These are phyloP conservation scores for Geotrichum klebahnii DNA, from an alignment of 1,139 yeast species.

Conservation along the genomic window DNA sequence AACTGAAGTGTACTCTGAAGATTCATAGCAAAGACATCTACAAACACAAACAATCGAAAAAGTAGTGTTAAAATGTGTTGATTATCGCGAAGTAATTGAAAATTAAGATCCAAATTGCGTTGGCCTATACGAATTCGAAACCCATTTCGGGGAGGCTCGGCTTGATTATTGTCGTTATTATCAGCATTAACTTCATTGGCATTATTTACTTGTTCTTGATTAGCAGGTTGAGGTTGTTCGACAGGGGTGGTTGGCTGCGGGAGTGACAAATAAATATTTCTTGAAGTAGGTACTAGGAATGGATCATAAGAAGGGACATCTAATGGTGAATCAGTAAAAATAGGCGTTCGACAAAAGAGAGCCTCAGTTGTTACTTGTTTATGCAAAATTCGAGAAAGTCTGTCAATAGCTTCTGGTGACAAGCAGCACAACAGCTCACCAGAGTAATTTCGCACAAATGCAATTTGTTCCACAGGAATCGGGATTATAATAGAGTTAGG, in stretches of 20 bases:
- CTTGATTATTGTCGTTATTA: neutral
- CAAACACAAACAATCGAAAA: slow-evolving; percentile 9
- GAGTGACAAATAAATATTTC: slow-evolving; percentile 4
- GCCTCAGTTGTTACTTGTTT: slow-evolving; percentile 15
- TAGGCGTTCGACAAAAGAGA: slow-evolving; percentile 13
- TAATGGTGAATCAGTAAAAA: slow-evolving; percentile 2
- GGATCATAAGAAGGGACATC: slow-evolving; percentile 1
- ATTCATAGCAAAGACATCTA: slow-evolving; percentile 15
- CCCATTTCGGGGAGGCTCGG: slow-evolving; percentile 6
- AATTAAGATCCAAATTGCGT: slow-evolving; percentile 5
- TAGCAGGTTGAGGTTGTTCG: slow-evolving; percentile 4
- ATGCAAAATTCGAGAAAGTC: slow-evolving; percentile 5
- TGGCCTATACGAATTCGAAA: slow-evolving; percentile 12
- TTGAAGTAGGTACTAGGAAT: neutral
- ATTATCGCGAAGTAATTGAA: slow-evolving; percentile 1
- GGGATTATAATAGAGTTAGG: slow-evolving; percentile 13
- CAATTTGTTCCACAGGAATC: slow-evolving; percentile 14
- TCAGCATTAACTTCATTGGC: neutral
- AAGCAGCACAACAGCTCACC: slow-evolving; percentile 19
- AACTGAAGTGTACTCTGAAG: slow-evolving; percentile 7
- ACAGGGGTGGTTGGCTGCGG: slow-evolving; percentile 1
- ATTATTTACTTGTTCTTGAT: slow-evolving; percentile 3
- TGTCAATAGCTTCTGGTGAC: slow-evolving; percentile 17
- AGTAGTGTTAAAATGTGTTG: slow-evolving; percentile 6
- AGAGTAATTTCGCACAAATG: slow-evolving; percentile 15